Evolutionary conservation across 2,329 filamentous ascomycete species (phyloP).

Genomic region (Tolypocladium paradoxum): DNA sequence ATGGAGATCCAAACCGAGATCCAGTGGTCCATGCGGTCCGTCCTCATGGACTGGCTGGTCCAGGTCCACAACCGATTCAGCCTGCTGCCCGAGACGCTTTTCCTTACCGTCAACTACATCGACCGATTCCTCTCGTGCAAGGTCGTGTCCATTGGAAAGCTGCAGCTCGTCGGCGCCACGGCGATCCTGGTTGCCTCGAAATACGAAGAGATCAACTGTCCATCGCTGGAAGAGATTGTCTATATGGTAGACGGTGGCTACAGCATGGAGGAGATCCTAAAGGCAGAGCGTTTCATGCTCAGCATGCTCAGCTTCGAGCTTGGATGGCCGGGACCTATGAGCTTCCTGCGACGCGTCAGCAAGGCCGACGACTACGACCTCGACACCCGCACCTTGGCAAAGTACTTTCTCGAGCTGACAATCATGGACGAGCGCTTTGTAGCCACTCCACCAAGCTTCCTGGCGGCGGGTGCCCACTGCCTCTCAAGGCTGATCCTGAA

Average conservation of each 20-base stretch:
- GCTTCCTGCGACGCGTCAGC: conserved; percentile 91
- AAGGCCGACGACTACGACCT: conserved; percentile 97
- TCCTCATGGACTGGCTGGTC: conserved; percentile 96
- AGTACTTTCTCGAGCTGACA: conserved; percentile 94
- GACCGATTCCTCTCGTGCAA: conserved; percentile 93
- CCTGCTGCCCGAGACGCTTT: conserved; percentile 87
- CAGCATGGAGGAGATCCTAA: conserved; percentile 81
- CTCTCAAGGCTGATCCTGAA: conserved; percentile 77
- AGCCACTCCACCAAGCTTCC: conserved; percentile 77
- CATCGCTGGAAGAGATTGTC: conserved; percentile 87
- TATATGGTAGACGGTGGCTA: conserved; percentile 98
- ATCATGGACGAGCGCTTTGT: conserved; percentile 98
- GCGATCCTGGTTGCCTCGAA: conserved; percentile 94
- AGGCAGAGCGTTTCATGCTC: conserved; percentile 96
- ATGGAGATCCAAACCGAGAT: conserved; percentile 98
- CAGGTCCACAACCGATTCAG: conserved; percentile 90
- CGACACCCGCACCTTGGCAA: conserved; percentile 88
- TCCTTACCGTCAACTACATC: conserved; percentile 91
- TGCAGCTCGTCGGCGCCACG: conserved; percentile 92
- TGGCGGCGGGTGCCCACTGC: conserved; percentile 87
- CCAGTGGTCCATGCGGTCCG: conserved; percentile 96
- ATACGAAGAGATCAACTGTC: conserved; percentile 98
- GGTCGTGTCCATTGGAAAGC: conserved; percentile 85
- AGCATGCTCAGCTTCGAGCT: conserved; percentile 93
- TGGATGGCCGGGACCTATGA: conserved; percentile 98